phyloP scores from a whole-genome alignment of 441 rosid genomes.

The Manihot esculenta region DNA sequence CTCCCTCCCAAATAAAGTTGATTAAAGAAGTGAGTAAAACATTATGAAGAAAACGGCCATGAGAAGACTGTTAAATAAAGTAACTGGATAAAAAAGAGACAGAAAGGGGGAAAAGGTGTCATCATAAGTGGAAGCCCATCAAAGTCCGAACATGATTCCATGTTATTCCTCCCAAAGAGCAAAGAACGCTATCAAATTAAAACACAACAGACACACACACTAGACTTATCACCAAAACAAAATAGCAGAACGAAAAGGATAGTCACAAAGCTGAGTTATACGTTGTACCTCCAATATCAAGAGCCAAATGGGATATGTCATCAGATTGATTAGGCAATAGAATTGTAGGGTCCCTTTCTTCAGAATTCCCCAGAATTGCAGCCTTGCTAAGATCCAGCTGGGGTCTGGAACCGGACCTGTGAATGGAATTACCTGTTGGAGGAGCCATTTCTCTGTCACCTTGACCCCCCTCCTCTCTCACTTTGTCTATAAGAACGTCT shows the following conservation, averaged over 20 bases:
- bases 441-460: constrained; percentile 75
- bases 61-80: neutral
- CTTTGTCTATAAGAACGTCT: constrained; percentile 26
- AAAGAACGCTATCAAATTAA: neutral
- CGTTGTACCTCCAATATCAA: constrained; percentile 91
- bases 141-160: constrained; percentile 4
- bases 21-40: neutral
- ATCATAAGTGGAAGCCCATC: neutral
- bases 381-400: constrained; percentile 98
- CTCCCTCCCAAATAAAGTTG: neutral
- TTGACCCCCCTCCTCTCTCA: constrained; percentile 36
- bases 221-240: neutral
- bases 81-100: neutral
- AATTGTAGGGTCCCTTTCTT: constrained; percentile 91
- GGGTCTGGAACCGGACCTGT: constrained; percentile 92
- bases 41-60: neutral
- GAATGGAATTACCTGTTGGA: constrained; percentile 57
- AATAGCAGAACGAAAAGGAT: neutral
- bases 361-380: constrained; percentile 88
- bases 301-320: constrained; percentile 94
- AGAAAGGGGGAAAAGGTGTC: neutral
- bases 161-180: neutral
- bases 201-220: neutral
- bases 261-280: neutral
- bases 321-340: constrained; percentile 97